Evolutionary conservation across 2,329 filamentous ascomycete genomes (phyloP), one percentile per base, ranked within the genome.

Genomic region (Fusarium concolor): DNA sequence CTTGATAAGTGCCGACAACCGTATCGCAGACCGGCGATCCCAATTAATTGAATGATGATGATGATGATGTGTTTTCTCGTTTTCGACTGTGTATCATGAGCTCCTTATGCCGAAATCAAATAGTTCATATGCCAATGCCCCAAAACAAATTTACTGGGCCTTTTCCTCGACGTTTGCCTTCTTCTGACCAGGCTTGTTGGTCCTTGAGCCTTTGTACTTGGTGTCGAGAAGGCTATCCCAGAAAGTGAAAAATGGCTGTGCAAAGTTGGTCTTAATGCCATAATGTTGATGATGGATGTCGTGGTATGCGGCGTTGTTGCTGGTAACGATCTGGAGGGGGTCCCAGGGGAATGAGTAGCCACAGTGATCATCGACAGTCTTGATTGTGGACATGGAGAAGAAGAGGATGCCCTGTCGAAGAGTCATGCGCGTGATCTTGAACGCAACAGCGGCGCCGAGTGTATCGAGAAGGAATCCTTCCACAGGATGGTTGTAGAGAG

Each of bases 201-300:
- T 71, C 17, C 83, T 83, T 59, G 84, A 89, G 49, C 92, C 93
- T 62, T 86, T 88, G 90, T 94, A 97, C 79, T 89, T 91, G 24
- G 96, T 99, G 51, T 90, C 89, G 22, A 97, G 83, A 28, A 94
- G 76, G 45, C 87, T 85, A 78, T 99, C 96, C 93, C 96, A 98
- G 81, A 97, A 94, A 46, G 92, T 97, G 81, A 98, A 97, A 82
- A 94, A 96, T 5, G 93, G 93, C 79, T 96, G 93, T 7, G 90
- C 91, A 79, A 93, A 96, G 81, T 96, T 96, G 68, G 91, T 92
- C 86, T 98, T 99, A 85, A 99, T 97, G 58, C 96, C 96, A 94
- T 95, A 98, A 80, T 92, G 96, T 81, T 99, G 96, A 81, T 99
- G 96, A 80, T 99, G 96, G 61, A 99, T 95, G 76, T 99, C 96